Evolutionary conservation across 305 asterid genomes (phyloP).

Genomic region (Plantago rigida): DNA sequence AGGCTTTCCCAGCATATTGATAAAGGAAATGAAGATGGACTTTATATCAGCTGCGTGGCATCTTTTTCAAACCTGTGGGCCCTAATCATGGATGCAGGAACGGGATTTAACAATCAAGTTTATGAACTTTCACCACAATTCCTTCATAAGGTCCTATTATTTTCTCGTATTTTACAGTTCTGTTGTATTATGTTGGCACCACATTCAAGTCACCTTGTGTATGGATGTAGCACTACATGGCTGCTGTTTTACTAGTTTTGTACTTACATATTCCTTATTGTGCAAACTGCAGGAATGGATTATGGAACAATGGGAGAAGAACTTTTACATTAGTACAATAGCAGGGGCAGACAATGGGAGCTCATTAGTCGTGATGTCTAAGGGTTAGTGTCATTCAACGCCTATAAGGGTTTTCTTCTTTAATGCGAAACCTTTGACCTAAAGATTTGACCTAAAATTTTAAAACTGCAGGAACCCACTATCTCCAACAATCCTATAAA

Average conservation of each 20-base stretch:
- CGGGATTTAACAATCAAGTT: constrained; percentile 64
- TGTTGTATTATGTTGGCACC: no score
- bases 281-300: constrained; percentile 62
- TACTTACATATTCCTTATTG: background rate
- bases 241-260: no score
- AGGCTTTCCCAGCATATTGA: constrained; percentile 69
- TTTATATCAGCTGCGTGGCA: constrained; percentile 60
- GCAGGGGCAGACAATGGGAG: constrained; percentile 69
- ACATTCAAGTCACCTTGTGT: no score
- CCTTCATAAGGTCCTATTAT: constrained; percentile 56
- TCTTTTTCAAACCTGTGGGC: constrained; percentile 78
- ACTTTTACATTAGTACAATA: constrained; percentile 61
- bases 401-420: no score
- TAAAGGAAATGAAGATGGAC: constrained; percentile 70
- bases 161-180: no score
- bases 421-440: background rate
- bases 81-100: constrained; percentile 84
- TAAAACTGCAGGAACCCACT: constrained; percentile 49
- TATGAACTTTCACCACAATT: constrained; percentile 57
- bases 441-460: background rate
- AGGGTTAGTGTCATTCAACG: constrained; percentile 33
- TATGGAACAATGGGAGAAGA: constrained; percentile 69
- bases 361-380: constrained; percentile 75
- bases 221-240: no score
- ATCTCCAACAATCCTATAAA: constrained; percentile 72